A percentile compares a stretch with the other conserved stretches of the same genome.
Evolutionary conservation across 1,284 basidiomycete genomes (phyloP).

Genomic region (Boletellus sp.): DNA sequence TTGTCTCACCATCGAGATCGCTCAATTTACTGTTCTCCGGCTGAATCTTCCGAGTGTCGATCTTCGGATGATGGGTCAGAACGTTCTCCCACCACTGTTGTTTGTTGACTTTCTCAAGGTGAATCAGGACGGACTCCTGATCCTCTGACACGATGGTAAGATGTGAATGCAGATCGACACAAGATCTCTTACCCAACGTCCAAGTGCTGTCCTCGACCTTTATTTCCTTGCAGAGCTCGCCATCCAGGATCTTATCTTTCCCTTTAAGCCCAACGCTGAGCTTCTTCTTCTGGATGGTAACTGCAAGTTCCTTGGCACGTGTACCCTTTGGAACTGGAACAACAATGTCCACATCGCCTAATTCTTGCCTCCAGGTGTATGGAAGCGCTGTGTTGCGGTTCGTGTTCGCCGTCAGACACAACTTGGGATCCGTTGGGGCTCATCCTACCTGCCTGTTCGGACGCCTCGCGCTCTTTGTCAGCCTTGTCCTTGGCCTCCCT

Average conservation of each 20-base stretch:
- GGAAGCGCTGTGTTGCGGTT: constrained; percentile 64
- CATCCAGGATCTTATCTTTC: constrained; percentile 78
- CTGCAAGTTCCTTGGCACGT: constrained; percentile 70
- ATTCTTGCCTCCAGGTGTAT: constrained; percentile 89
- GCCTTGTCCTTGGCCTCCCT: constrained; percentile 68
- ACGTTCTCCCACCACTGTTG: constrained; percentile 99
- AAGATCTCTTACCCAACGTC: constrained; percentile 69
- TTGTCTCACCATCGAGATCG: constrained; percentile 91
- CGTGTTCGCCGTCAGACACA: constrained; percentile 16
- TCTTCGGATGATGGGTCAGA: constrained; percentile 91
- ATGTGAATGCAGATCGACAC: constrained; percentile 4
- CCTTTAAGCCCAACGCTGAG: constrained; percentile 86
- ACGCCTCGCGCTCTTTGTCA: constrained; percentile 65
- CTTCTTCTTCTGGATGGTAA: constrained; percentile 79
- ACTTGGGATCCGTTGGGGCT: not conserved
- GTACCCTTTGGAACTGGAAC: constrained; percentile 88
- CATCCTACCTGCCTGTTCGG: constrained; percentile 80
- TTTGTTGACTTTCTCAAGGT: constrained; percentile 85
- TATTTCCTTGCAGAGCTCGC: constrained; percentile 92
- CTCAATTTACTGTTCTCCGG: constrained; percentile 95
- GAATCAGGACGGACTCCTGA: constrained; percentile 66
- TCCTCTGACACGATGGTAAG: constrained; percentile 59
- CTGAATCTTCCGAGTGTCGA: constrained; percentile 95
- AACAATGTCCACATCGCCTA: constrained; percentile 82
- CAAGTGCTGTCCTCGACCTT: constrained; percentile 97